Conservation (phyloP, 2,329 filamentous ascomycete genomes). For the Aspergillus ochraceus region DNA sequence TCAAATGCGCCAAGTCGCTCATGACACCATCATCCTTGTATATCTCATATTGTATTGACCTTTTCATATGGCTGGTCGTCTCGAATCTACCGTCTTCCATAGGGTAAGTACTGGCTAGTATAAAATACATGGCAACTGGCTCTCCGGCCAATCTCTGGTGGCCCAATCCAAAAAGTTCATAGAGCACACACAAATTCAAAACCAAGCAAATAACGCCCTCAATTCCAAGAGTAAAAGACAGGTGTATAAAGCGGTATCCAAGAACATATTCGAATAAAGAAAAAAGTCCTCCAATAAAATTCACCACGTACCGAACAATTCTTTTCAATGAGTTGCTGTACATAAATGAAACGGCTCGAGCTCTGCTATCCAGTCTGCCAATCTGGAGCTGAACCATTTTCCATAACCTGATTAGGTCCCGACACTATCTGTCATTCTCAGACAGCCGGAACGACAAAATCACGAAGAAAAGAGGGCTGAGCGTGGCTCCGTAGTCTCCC, state of each 20-base stretch:
- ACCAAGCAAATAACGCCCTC: neutral
- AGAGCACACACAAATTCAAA: neutral
- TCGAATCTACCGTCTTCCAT: neutral
- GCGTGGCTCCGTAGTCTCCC: slow-evolving; percentile 13
- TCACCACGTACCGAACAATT: neutral
- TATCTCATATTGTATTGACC: slow-evolving; percentile 4
- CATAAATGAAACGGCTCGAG: neutral
- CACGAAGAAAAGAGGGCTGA: neutral
- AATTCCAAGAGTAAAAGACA: neutral
- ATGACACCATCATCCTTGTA: neutral
- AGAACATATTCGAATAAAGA: neutral
- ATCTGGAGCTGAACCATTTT: neutral
- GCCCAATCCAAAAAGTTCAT: neutral
- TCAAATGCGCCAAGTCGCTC: neutral
- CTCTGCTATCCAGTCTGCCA: neutral
- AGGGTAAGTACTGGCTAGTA: neutral
- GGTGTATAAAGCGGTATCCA: neutral
- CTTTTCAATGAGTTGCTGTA: neutral
- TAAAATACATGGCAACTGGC: slow-evolving; percentile 5
- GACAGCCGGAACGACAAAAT: slow-evolving; percentile 7
- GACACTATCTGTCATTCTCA: slow-evolving; percentile 10
- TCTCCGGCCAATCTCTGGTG: neutral
- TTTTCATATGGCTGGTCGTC: neutral
- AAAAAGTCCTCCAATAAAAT: neutral
- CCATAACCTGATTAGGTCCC: slow-evolving; percentile 9